Percentiles rank a stretch among this genome's conserved stretches.
These are phyloP conservation scores for Podila clonocystis DNA, from an alignment of 192 early-diverging fungal species.

Conservation along the genomic window DNA sequence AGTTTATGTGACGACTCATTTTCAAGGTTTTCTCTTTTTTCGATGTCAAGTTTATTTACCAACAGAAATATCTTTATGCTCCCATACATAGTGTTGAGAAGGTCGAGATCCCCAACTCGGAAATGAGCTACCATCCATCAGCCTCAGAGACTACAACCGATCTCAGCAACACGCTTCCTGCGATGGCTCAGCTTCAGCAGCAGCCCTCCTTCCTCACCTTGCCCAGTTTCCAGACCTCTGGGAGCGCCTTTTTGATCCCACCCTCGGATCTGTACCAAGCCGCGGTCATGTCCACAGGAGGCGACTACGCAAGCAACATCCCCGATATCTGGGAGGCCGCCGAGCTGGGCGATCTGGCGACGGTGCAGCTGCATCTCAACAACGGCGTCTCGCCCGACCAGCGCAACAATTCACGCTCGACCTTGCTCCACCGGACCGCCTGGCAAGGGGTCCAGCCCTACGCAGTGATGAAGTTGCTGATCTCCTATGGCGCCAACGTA, in stretches of 20 bases:
- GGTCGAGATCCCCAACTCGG: conserved; percentile 23
- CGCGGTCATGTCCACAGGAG: neutral
- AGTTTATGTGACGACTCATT: neutral
- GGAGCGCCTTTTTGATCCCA: conserved; percentile 10
- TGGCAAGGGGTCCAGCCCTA: conserved; percentile 32
- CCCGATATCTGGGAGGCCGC: conserved; percentile 41
- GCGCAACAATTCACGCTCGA: conserved; percentile 31
- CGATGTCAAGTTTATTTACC: neutral
- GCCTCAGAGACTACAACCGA: conserved; percentile 14
- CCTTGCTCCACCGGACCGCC: conserved; percentile 30
- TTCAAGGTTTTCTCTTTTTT: neutral
- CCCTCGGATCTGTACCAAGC: conserved; percentile 2
- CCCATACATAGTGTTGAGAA: conserved; percentile 2
- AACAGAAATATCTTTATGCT: neutral
- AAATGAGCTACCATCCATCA: neutral
- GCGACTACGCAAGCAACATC: neutral
- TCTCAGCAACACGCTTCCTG: neutral
- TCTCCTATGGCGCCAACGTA: conserved; percentile 41
- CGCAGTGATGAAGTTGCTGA: conserved; percentile 37
- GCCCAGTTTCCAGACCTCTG: conserved; percentile 11
- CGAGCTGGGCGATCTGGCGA: conserved; percentile 24
- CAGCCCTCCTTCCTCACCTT: conserved; percentile 14
- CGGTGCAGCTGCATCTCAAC: conserved; percentile 30
- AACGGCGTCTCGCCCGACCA: conserved; percentile 41
- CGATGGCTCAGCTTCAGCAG: conserved; percentile 4